phyloP scores from a whole-genome alignment of 352 stramenopile genomes.

The Pythium brachiatum region DNA sequence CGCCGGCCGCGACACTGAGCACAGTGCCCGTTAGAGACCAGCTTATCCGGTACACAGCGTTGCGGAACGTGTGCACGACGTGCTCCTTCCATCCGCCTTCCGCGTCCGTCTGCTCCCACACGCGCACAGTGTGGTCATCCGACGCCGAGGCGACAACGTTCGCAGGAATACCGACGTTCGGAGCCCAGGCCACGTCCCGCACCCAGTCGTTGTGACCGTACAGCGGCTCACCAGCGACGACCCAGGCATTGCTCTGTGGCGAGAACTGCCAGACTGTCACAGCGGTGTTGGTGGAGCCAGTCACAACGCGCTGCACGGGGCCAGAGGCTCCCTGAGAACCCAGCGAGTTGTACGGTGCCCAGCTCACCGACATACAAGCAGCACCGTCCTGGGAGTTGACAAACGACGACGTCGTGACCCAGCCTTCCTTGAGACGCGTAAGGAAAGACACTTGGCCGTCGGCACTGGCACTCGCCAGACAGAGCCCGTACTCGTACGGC shows the following conservation, averaged over 20 bases:
- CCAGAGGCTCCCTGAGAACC: constrained; percentile 63
- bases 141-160: constrained; percentile 78
- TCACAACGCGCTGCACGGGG: constrained; percentile 72
- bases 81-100: constrained; percentile 59
- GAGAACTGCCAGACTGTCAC: constrained; percentile 66
- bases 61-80: constrained; percentile 65
- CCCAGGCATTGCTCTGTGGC: constrained; percentile 36
- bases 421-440: constrained; percentile 78
- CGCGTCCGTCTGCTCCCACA: constrained; percentile 76
- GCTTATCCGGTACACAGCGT: constrained; percentile 78
- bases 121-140: constrained; percentile 80
- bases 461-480: constrained; percentile 71
- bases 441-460: constrained; percentile 85
- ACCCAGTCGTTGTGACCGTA: constrained; percentile 81
- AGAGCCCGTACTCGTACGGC: constrained; percentile 85
- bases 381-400: constrained; percentile 69
- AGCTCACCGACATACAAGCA: constrained; percentile 78
- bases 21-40: constrained; percentile 76
- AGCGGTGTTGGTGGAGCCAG: constrained; percentile 59
- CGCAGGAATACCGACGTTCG: constrained; percentile 78
- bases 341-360: constrained; percentile 87
- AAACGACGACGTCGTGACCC: constrained; percentile 76
- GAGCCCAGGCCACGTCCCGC: constrained; percentile 78
- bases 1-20: constrained; percentile 59
- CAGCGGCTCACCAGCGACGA: constrained; percentile 41